Evolutionary conservation across 169 alveolate genomes (phyloP).

Genomic region (Plasmodium relictum): DNA sequence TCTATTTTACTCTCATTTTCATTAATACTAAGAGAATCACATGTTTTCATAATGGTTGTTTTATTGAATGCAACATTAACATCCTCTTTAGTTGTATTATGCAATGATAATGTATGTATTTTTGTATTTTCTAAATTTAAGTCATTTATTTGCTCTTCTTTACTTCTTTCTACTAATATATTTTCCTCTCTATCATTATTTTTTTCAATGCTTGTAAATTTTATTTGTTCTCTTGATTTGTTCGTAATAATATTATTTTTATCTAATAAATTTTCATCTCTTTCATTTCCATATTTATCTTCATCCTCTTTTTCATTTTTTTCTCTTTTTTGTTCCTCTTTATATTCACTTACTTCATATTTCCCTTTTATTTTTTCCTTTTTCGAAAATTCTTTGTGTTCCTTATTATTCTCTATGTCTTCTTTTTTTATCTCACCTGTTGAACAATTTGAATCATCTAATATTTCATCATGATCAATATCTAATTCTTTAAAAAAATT

Average conservation of each 20-base stretch:
- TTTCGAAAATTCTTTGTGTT: too few relatives aligned
- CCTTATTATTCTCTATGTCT: too few relatives aligned
- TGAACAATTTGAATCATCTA: not conserved
- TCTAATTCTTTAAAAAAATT: conserved; percentile 39
- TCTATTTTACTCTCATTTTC: not conserved
- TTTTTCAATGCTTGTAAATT: not conserved
- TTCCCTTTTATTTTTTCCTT: too few relatives aligned
- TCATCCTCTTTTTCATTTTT: not conserved
- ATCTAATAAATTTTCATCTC: not conserved
- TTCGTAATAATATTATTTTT: not conserved
- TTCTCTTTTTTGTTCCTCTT: not conserved
- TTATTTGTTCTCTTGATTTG: too few relatives aligned
- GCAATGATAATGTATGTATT: not conserved
- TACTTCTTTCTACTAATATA: not conserved
- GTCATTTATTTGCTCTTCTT: not conserved
- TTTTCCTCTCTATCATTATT: not conserved
- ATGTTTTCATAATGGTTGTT: not conserved
- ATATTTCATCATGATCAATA: conserved; percentile 10
- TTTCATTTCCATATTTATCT: not conserved
- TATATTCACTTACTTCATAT: conserved; percentile 4
- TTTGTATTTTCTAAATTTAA: not conserved
- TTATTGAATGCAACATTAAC: not conserved
- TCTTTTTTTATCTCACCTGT: too few relatives aligned
- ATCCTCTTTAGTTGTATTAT: not conserved
- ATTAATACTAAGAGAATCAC: not conserved